Evolutionary conservation across 306 rosid species (phyloP).

Genomic region (Castanospermum australe): DNA sequence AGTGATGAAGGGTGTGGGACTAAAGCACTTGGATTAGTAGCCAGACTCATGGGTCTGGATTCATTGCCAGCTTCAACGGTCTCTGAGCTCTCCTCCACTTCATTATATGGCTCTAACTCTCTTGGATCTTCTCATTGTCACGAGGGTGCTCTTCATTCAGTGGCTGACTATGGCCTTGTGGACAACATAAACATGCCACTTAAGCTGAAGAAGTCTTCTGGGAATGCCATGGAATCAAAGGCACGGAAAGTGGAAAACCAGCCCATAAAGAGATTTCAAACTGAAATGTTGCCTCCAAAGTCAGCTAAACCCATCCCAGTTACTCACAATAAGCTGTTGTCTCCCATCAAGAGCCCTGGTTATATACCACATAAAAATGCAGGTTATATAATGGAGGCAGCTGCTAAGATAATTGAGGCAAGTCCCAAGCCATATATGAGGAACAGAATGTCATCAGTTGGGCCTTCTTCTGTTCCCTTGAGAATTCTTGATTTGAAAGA

Average conservation of each 20-base stretch:
- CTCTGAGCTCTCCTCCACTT: slow-evolving; percentile 47
- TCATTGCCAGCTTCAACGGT: slow-evolving; percentile 57
- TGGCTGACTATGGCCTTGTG: slow-evolving; percentile 37
- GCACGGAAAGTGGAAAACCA: slow-evolving; percentile 44
- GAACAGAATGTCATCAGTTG: slow-evolving; percentile 42
- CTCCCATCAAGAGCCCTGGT: slow-evolving; percentile 80
- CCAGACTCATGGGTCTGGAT: slow-evolving; percentile 95
- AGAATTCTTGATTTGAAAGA: slow-evolving; percentile 80
- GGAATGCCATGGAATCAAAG: slow-evolving; percentile 51
- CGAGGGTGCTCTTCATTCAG: slow-evolving; percentile 31
- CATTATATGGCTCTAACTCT: slow-evolving; percentile 41
- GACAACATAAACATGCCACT: slow-evolving; percentile 48
- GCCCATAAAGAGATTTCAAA: slow-evolving; percentile 73
- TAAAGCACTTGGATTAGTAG: slow-evolving; percentile 79
- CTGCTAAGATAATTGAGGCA: slow-evolving; percentile 82
- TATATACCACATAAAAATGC: slow-evolving; percentile 54
- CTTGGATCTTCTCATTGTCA: slow-evolving; percentile 47
- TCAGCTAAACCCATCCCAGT: slow-evolving; percentile 85
- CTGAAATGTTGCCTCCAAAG: slow-evolving; percentile 85
- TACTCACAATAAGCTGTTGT: slow-evolving; percentile 79
- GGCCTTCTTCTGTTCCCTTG: slow-evolving; percentile 74
- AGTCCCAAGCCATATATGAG: slow-evolving; percentile 62
- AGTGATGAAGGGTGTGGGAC: slow-evolving; percentile 59
- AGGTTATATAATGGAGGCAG: slow-evolving; percentile 80
- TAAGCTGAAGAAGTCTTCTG: slow-evolving; percentile 52